A percentile compares a stretch with the other conserved stretches of the same genome.
Evolutionary conservation across 164 flowering plant genomes (phyloP).

Genomic region (Stephania cephalantha): DNA sequence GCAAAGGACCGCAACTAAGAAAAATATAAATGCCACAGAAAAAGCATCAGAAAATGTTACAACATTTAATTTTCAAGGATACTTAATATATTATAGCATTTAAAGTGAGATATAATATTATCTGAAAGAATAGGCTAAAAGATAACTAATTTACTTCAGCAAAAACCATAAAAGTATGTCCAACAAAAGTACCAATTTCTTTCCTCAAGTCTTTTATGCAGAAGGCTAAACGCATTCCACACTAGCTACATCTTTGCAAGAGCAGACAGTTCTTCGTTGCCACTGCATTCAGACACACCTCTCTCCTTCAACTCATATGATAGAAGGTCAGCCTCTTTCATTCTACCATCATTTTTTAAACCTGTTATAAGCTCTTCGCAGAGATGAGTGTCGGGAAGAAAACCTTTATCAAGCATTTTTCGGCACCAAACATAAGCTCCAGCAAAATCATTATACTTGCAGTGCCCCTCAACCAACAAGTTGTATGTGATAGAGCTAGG

Average conservation of each 20-base stretch:
- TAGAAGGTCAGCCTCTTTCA: constrained; percentile 4
- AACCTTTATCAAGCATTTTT: constrained; percentile 2
- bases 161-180: too few relatives aligned
- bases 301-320: not conserved
- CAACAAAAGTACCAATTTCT: not conserved
- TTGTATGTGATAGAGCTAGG: constrained; percentile 2
- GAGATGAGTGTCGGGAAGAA: not conserved
- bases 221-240: not conserved
- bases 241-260: not conserved
- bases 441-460: constrained; percentile 4
- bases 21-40: too few relatives aligned
- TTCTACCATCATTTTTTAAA: not conserved
- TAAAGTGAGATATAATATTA: too few relatives aligned
- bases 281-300: not conserved
- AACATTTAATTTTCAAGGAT: too few relatives aligned
- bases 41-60: too few relatives aligned
- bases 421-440: constrained; percentile 8
- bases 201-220: not conserved
- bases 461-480: not conserved
- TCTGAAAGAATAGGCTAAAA: not conserved
- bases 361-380: constrained; percentile 1
- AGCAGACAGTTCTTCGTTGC: not conserved
- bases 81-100: too few relatives aligned
- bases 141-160: not conserved
- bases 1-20: too few relatives aligned